phyloP scores from a whole-genome alignment of 2,329 filamentous ascomycete species.

The Penicillium sp. region DNA sequence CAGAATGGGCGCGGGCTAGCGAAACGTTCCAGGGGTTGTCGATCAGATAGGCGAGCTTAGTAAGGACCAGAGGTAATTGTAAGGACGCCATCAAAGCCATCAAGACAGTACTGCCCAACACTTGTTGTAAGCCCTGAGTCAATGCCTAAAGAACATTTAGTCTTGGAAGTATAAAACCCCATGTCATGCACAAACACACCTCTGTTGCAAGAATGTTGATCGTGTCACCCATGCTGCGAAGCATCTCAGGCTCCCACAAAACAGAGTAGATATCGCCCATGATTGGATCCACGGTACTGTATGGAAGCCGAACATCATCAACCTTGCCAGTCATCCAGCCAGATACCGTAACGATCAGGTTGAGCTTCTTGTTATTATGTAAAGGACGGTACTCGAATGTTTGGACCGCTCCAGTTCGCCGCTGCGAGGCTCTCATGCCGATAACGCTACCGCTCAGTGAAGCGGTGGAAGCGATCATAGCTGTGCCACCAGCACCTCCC shows the following conservation, averaged over 20 bases:
- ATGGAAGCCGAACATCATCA: constrained; percentile 92
- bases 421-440: constrained; percentile 75
- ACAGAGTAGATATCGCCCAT: constrained; percentile 99
- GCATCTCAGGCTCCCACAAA: constrained; percentile 96
- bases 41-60: constrained; percentile 91
- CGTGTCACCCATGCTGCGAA: constrained; percentile 94
- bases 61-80: constrained; percentile 84
- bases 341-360: constrained; percentile 88
- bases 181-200: constrained; percentile 48
- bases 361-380: constrained; percentile 96
- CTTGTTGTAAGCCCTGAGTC: constrained; percentile 92
- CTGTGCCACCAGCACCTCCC: constrained; percentile 85
- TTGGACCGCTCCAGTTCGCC: constrained; percentile 83
- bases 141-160: constrained; percentile 62
- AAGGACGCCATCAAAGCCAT: constrained; percentile 87
- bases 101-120: constrained; percentile 84
- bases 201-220: constrained; percentile 98
- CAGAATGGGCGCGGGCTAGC: constrained; percentile 78
- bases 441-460: constrained; percentile 83
- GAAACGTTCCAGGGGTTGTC: constrained; percentile 99
- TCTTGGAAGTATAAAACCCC: background rate
- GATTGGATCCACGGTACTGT: constrained; percentile 90
- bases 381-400: constrained; percentile 96
- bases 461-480: constrained; percentile 85
- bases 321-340: constrained; percentile 99